Evolutionary conservation across 1,139 yeast species (phyloP), one percentile per base, ranked within the genome.

Genomic region (Kodamaea sp.): DNA sequence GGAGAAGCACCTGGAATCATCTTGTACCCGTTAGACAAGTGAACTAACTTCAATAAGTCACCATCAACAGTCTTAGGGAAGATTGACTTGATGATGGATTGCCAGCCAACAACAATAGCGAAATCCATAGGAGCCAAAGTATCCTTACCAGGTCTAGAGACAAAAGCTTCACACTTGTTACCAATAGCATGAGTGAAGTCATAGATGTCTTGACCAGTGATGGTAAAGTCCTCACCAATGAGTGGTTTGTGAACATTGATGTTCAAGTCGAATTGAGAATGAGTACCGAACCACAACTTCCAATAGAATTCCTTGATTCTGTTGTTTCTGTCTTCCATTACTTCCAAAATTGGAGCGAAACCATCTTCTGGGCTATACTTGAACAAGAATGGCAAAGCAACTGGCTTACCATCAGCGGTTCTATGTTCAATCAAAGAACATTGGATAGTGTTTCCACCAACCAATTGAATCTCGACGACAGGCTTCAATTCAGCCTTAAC

Each of bases 41-140:
- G 99, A 42, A 92, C 98, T 60, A 92, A 78, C 62, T 85, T 85
- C 70, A 92, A 76, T 58, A 92, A 76, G 63, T 92, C 98, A 68
- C 98, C 98, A 64, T 94, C 97, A 54, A 94, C 95, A 48, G 83
- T 81, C 64, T 80, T 80, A 42, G 98, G 98, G 94, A 92, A 94
- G 53, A 92, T 87, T 22, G 97, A 92, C 71, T 85, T 88, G 71
- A 92, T 90, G 59, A 94, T 90, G 37, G 97, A 95, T 70, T 84
- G 85, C 99, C 99, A 92, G 36, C 98, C 98, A 56, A 90, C 79
- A 44, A 94, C 97, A 65, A 92, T 92, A 39, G 98, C 97, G 60
- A 90, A 94, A 73, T 92, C 99, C 97, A 92, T 92, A 57, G 99
- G 99, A 38, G 98, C 98, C 55, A 81, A 75, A 44, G 89, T 81